phyloP scores from a whole-genome alignment of 176 grass and related monocot genomes.

The Thinopyrum elongatum region DNA sequence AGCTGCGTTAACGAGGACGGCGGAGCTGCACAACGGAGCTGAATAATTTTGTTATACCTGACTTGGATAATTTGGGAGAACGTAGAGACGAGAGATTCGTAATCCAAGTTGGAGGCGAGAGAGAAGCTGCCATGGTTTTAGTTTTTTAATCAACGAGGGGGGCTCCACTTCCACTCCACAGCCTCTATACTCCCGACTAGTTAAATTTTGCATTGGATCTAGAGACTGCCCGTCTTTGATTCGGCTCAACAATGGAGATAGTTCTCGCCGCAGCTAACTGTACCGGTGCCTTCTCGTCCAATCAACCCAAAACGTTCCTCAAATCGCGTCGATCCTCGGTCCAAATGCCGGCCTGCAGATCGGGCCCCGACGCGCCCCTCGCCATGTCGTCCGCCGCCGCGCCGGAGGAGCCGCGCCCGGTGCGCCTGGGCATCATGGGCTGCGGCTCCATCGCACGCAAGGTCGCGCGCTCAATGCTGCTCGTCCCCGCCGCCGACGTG shows the following conservation, averaged over 20 bases:
- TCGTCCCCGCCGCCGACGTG: constrained; percentile 36
- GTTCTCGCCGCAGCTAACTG: neutral
- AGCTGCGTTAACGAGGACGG: too few relatives aligned
- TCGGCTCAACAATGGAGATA: neutral
- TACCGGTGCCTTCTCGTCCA: neutral
- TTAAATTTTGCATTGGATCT: neutral
- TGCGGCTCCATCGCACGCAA: constrained; percentile 84
- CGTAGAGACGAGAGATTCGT: too few relatives aligned
- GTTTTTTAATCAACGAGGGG: too few relatives aligned
- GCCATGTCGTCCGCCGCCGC: constrained; percentile 19
- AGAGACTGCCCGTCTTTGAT: neutral
- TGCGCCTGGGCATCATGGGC: constrained; percentile 72
- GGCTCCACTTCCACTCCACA: neutral
- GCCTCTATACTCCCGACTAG: neutral
- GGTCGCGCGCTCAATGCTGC: constrained; percentile 61
- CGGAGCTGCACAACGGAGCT: too few relatives aligned
- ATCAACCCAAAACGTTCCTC: neutral
- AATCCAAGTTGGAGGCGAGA: too few relatives aligned
- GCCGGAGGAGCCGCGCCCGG: constrained; percentile 32
- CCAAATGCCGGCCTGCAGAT: neutral
- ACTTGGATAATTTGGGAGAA: too few relatives aligned
- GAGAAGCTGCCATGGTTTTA: neutral
- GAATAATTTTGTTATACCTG: too few relatives aligned
- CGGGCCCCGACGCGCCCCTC: neutral
- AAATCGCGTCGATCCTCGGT: neutral